Percentiles rank a stretch among this genome's conserved stretches.
Conservation (phyloP, 1,284 basidiomycete species). For the Naganishia albida region DNA sequence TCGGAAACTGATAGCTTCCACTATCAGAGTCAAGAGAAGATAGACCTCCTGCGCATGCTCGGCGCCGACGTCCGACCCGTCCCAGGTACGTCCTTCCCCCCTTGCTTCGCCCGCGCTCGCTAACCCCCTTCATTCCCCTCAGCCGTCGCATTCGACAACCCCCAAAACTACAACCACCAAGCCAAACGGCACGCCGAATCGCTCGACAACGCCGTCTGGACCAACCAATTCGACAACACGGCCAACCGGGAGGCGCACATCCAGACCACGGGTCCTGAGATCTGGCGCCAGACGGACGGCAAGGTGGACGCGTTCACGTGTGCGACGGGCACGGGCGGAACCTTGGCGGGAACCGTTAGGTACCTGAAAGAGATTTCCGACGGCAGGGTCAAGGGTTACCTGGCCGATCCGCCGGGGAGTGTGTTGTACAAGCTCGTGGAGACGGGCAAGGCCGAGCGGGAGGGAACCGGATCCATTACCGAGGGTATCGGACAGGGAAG, state of each 20-base stretch:
- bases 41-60: conserved; percentile 93
- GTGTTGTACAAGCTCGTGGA: conserved; percentile 84
- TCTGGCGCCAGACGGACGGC: conserved; percentile 86
- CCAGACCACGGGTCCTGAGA: conserved; percentile 89
- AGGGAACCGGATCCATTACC: conserved; percentile 84
- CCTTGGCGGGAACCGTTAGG: conserved; percentile 83
- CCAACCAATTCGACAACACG: conserved; percentile 96
- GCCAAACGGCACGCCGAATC: conserved; percentile 81
- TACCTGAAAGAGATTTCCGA: conserved; percentile 80
- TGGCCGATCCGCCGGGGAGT: conserved; percentile 95
- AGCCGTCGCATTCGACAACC: conserved; percentile 95
- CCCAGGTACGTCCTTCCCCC: conserved; percentile 57
- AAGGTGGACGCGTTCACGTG: conserved; percentile 87
- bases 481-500: conserved; percentile 99
- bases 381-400: conserved; percentile 83
- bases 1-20: no score
- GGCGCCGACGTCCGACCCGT: conserved; percentile 95
- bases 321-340: conserved; percentile 93
- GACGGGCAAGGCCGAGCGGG: conserved; percentile 76
- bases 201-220: conserved; percentile 94
- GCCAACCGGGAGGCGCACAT: conserved; percentile 90
- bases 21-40: conserved; percentile 88
- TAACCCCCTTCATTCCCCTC: conserved; percentile 1
- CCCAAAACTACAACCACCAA: conserved; percentile 97
- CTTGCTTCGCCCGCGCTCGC: neutral